Base-by-base conservation (phyloP, 1,139 yeast species). In the Candida sp. region DNA sequence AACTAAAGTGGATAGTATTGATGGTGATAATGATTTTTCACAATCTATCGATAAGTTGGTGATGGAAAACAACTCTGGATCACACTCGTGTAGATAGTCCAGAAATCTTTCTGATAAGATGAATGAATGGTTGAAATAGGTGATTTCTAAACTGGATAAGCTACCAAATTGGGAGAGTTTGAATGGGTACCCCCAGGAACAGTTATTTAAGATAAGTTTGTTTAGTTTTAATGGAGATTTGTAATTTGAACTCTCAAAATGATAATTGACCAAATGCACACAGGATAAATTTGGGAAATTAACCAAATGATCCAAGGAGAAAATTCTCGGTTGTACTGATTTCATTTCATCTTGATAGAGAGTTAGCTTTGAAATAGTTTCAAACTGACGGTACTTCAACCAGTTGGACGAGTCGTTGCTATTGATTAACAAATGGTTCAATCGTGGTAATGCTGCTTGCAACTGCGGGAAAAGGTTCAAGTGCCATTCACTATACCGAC, bases 161-260 rank as follows among this genome's bases (percentile, higher is more conserved):
- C 49, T 46, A 38, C 61, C 54, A 52, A 73, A 72, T 39, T 61
- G 63, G 3, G 61, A 49, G 9, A 70, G 49, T 7, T 61, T 52
- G 46, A 73, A 73, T 1, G 78, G 78, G 40, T 68, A 73, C 41
- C 68, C 75, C 78, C 78, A 73, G 1, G 71, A 62, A 53, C 78
- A 73, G 49, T 72, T 63, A 7, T 52, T 46, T 5, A 73, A 52
- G 3, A 50, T 37, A 12, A 72, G 34, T 9, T 45, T 46, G 8
- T 49, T 42, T 40, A 39, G 38, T 35, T 33, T 37, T 36, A 42
- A 46, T 23, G 6, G 27, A 11, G 5, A 21, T n/a, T 12, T 33
- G 7, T 29, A 54, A 4, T 40, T 47, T 5, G 53, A 51, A 8
- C 55, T 65, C 50, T 63, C 60, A 47, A 67, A 60, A 49, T 68